Evolutionary conservation across 805 yeast genomes (phyloP).

Genomic region (Metschnikowia drakensbergensis): DNA sequence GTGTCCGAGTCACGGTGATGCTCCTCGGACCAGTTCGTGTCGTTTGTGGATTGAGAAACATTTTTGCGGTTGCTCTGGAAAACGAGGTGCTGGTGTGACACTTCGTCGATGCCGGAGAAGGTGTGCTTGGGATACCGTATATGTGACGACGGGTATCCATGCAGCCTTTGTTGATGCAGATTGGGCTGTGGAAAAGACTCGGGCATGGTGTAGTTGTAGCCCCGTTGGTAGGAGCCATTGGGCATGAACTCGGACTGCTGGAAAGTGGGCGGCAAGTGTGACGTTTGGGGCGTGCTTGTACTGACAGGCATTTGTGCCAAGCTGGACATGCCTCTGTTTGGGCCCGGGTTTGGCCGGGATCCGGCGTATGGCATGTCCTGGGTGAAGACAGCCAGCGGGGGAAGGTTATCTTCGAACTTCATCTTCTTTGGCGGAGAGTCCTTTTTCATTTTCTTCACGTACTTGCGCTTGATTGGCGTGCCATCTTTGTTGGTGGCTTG

Average conservation of each 20-base stretch:
- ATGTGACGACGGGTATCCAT: neutral
- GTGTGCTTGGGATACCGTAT: constrained; percentile 1
- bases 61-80: constrained; percentile 12
- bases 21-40: constrained; percentile 45
- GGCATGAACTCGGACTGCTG: constrained; percentile 22
- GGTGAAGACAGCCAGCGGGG: constrained; percentile 20
- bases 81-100: constrained; percentile 14
- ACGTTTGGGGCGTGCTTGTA: constrained; percentile 5
- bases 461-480: constrained; percentile 41
- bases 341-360: constrained; percentile 3
- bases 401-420: constrained; percentile 21
- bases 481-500: constrained; percentile 30
- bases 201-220: constrained; percentile 1
- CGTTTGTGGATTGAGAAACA: constrained; percentile 38
- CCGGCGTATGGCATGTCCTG: constrained; percentile 16
- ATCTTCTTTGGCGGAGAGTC: constrained; percentile 50
- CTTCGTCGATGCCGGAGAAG: constrained; percentile 8
- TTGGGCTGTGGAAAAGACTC: neutral
- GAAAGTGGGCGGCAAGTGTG: constrained; percentile 22
- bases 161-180: neutral
- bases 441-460: constrained; percentile 46
- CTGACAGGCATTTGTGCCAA: constrained; percentile 6
- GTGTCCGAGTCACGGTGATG: constrained; percentile 38
- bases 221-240: constrained; percentile 1
- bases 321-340: constrained; percentile 5